phyloP scores from a whole-genome alignment of 2,329 filamentous ascomycete species.

The Nemania sp. region DNA sequence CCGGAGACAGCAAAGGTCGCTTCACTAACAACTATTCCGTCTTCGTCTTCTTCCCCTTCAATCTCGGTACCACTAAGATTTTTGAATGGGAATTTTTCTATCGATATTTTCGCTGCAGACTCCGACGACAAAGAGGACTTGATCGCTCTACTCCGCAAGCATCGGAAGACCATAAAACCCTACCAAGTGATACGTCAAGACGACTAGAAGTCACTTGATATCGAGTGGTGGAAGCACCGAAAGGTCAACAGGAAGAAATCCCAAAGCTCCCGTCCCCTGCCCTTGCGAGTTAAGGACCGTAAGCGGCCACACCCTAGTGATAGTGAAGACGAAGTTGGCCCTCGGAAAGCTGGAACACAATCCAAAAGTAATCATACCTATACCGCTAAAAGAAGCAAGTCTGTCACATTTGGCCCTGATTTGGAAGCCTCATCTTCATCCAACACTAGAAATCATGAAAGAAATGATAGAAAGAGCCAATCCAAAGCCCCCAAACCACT shows the following conservation, averaged over 20 bases:
- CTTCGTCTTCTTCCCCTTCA: too few species aligned
- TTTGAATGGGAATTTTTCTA: not conserved
- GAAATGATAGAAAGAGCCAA: not conserved
- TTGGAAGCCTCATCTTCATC: not conserved
- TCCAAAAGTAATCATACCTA: not conserved
- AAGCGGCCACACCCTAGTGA: not conserved
- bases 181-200: not conserved
- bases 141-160: constrained; percentile 9
- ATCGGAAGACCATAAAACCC: not conserved
- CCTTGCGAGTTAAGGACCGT: not conserved
- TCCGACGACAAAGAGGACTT: constrained; percentile 18
- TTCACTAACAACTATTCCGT: not conserved
- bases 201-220: constrained; percentile 17
- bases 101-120: not conserved
- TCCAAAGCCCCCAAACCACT: too few species aligned
- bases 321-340: not conserved
- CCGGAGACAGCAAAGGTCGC: too few species aligned
- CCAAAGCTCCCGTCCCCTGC: not conserved
- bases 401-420: too few species aligned
- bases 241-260: not conserved
- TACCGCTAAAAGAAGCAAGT: not conserved
- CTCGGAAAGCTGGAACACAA: not conserved
- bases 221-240: not conserved
- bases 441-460: not conserved
- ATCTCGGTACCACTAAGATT: too few species aligned